Base-by-base conservation (phyloP, 805 yeast species). In the Scheffersomyces ergatensis region DNA sequence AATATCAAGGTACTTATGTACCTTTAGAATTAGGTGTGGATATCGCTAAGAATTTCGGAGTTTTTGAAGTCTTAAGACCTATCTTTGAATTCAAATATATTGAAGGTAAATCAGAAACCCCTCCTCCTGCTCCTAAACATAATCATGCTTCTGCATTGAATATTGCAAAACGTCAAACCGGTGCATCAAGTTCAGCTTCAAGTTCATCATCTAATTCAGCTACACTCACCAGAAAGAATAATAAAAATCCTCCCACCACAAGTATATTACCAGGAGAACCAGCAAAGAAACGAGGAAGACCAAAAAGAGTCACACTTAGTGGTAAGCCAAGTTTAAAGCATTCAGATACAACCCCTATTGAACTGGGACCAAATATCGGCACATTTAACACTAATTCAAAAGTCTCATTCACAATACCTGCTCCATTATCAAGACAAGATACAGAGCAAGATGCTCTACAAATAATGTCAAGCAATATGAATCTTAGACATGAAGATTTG, bases 21-120 rank as follows among this genome's bases (percentile, higher is more conserved):
- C 76, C 76, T 1, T 58, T 70, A 37, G 62, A 64, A 13, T 39
- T 67, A 19, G 76, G 76, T 2, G 63, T 51, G 6, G 70, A 66
- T 3, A 62, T 70, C 21, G 76, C 76, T 24, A 52, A 53, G 17
- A 50, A 50, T 21, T 69, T 70, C 42, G 68, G 61, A n/a, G 72
- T 68, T 2, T 67, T 71, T 45, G 84, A 77, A 3, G 68, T 75
- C 13, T 69, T 92, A 34, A 62, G 67, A 29, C 86, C 90, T 0
- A 65, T 89, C 17, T 81, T 90, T 45, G 82, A 82, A 25, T 85
- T 77, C 55, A 63, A 65, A 60, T 55, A 68, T 48, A 47, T 67
- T 18, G 75, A 70, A 48, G 76, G 74, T 9, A 51, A 59, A 42
- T 57, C 68, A 1, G 60, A 46, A 38, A 58, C 73, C n/a, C 75